Evolutionary conservation across 1,139 yeast species (phyloP).

Genomic region (Yamadazyma taylorii): DNA sequence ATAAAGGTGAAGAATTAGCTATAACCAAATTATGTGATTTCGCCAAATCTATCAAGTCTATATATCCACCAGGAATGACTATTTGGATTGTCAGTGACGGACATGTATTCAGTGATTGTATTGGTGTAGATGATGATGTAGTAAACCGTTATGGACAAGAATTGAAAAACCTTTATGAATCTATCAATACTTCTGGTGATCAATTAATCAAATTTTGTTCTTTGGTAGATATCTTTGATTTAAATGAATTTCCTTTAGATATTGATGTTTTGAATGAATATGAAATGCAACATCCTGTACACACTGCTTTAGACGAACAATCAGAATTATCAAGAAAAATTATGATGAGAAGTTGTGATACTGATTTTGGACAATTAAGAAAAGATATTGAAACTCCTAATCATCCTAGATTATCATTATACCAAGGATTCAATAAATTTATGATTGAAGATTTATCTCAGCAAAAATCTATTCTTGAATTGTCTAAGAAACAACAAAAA

Average conservation of each 20-base stretch:
- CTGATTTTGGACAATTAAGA: constrained; percentile 36
- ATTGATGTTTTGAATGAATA: constrained; percentile 20
- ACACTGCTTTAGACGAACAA: constrained; percentile 32
- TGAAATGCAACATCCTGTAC: constrained; percentile 31
- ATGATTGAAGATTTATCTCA: constrained; percentile 57
- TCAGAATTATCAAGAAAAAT: constrained; percentile 41
- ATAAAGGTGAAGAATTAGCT: constrained; percentile 45
- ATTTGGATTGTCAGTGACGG: constrained; percentile 64
- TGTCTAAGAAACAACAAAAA: constrained; percentile 50
- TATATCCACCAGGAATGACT: constrained; percentile 57
- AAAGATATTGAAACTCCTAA: constrained; percentile 36
- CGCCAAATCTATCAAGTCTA: constrained; percentile 28
- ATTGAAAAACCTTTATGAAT: constrained; percentile 40
- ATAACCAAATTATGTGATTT: constrained; percentile 32
- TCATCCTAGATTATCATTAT: constrained; percentile 54
- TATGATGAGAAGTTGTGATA: constrained; percentile 39
- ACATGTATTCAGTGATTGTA: constrained; percentile 65
- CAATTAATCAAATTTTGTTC: constrained; percentile 35
- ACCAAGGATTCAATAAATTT: constrained; percentile 58
- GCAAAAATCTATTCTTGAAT: constrained; percentile 35
- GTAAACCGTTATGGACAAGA: constrained; percentile 49
- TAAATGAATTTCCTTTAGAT: constrained; percentile 20
- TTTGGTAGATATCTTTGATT: constrained; percentile 35
- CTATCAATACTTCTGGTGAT: constrained; percentile 24
- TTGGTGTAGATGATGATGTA: constrained; percentile 50